A percentile compares a stretch with the other conserved stretches of the same genome.
Evolutionary conservation across 441 rosid species (phyloP).

Genomic region (Pelargonium cotyledonis): DNA sequence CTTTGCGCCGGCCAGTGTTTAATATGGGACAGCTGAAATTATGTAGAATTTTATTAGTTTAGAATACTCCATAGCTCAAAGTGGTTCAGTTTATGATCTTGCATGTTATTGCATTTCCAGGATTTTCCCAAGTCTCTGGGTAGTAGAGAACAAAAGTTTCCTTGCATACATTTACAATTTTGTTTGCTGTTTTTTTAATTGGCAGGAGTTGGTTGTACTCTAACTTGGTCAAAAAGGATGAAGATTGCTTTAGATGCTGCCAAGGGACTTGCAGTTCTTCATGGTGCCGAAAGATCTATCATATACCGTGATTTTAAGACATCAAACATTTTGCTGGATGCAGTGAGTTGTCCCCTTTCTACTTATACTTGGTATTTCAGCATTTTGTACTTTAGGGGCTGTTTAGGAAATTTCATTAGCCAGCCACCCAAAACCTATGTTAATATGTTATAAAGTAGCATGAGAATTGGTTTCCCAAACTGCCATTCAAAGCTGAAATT

Average conservation of each 20-base stretch:
- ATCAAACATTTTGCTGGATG: conserved; percentile 87
- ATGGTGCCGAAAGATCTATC: conserved; percentile 76
- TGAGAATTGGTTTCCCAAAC: neutral
- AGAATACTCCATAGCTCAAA: neutral
- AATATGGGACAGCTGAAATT: neutral
- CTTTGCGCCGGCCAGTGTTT: neutral
- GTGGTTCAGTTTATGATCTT: neutral
- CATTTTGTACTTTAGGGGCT: conserved; percentile 8
- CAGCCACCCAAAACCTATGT: neutral
- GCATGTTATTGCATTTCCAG: neutral
- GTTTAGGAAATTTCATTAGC: neutral
- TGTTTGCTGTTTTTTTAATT: conserved; percentile 14
- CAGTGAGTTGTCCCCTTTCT: conserved; percentile 35
- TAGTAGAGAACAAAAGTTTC: neutral
- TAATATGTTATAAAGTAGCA: neutral
- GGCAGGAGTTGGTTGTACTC: conserved; percentile 76
- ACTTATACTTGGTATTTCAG: neutral
- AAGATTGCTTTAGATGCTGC: conserved; percentile 94
- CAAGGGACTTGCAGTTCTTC: conserved; percentile 93
- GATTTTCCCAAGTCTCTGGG: neutral
- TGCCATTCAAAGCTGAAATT: neutral
- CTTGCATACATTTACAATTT: neutral
- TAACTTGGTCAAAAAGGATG: conserved; percentile 90
- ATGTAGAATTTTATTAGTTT: neutral
- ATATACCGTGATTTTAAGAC: conserved; percentile 98